phyloP scores from a whole-genome alignment of 441 rosid species.

The Erodium moschatum region DNA sequence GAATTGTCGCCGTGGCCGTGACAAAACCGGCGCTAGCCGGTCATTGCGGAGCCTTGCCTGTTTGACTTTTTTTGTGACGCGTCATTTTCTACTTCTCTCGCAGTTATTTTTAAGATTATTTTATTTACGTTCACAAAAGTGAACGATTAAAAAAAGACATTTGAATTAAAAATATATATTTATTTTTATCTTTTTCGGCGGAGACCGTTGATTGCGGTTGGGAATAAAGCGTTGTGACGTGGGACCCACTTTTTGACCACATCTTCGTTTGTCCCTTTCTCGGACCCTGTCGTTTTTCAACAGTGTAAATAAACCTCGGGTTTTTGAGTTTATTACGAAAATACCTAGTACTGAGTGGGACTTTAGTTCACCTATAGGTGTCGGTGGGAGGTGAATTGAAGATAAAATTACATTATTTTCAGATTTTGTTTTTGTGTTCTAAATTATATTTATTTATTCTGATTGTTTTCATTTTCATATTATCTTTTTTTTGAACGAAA shows the following conservation, averaged over 20 bases:
- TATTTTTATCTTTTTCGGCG: constrained; percentile 39
- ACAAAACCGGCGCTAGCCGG: constrained; percentile 45
- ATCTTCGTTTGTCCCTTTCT: constrained; percentile 27
- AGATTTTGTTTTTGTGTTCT: too few relatives aligned
- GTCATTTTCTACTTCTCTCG: too few relatives aligned
- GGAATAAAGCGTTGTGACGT: constrained; percentile 53
- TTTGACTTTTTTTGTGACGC: constrained; percentile 27
- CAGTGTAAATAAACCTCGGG: neutral
- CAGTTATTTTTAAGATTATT: too few relatives aligned
- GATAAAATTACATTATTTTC: too few relatives aligned
- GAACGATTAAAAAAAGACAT: constrained; percentile 6
- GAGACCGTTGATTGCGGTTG: constrained; percentile 97
- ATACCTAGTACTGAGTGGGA: too few relatives aligned
- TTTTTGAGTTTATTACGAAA: neutral
- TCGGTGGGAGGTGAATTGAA: too few relatives aligned
- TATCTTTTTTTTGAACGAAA: too few relatives aligned
- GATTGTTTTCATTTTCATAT: too few relatives aligned
- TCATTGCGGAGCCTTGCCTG: constrained; percentile 42
- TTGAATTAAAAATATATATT: constrained; percentile 1
- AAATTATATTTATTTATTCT: too few relatives aligned
- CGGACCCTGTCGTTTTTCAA: too few relatives aligned
- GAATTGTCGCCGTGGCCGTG: constrained; percentile 36
- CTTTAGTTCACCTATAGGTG: too few relatives aligned
- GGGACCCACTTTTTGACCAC: constrained; percentile 45
- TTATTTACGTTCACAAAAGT: too few relatives aligned